A percentile compares a stretch with the other conserved stretches of the same genome.
phyloP scores from a whole-genome alignment of 2,329 filamentous ascomycete species.

The Hypoxylon sp. region DNA sequence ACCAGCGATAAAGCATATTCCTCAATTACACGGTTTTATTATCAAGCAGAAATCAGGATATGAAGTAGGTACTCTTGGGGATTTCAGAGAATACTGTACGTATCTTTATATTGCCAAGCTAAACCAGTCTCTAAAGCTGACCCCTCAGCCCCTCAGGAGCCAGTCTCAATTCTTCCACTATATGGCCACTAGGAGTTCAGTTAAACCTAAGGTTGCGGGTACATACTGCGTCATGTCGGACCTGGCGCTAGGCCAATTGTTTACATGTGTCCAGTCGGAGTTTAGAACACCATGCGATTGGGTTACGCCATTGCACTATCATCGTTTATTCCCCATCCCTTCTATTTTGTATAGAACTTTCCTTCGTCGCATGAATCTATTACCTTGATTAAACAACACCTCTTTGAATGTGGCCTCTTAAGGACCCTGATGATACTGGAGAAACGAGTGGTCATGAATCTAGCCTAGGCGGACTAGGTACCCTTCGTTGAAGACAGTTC shows the following conservation, averaged over 20 bases:
- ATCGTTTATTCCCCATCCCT: conserved; percentile 21
- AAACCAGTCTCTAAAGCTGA: conserved; percentile 12
- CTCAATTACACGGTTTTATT: no score
- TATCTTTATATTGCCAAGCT: conserved; percentile 18
- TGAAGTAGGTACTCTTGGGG: no score
- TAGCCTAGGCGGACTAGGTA: conserved; percentile 23
- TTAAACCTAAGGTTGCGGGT: background rate
- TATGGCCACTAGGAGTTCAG: conserved; percentile 10
- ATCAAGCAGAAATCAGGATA: no score
- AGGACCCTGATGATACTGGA: background rate
- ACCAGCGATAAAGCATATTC: no score
- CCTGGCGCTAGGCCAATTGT: conserved; percentile 31
- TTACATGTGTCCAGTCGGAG: conserved; percentile 3
- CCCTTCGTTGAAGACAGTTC: conserved; percentile 17
- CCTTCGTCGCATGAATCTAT: conserved; percentile 4
- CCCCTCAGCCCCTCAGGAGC: conserved; percentile 6
- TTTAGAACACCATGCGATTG: conserved; percentile 20
- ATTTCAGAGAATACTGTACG: background rate
- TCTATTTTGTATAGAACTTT: background rate
- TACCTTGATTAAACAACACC: background rate
- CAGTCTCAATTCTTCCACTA: background rate
- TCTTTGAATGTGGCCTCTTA: background rate
- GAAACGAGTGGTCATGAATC: conserved; percentile 16
- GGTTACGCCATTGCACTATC: conserved; percentile 18
- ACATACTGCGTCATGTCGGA: conserved; percentile 9